Evolutionary conservation across 2,329 filamentous ascomycete species (phyloP), one percentile per base, ranked within the genome.

Genomic region (Talaromyces funiculosus): DNA sequence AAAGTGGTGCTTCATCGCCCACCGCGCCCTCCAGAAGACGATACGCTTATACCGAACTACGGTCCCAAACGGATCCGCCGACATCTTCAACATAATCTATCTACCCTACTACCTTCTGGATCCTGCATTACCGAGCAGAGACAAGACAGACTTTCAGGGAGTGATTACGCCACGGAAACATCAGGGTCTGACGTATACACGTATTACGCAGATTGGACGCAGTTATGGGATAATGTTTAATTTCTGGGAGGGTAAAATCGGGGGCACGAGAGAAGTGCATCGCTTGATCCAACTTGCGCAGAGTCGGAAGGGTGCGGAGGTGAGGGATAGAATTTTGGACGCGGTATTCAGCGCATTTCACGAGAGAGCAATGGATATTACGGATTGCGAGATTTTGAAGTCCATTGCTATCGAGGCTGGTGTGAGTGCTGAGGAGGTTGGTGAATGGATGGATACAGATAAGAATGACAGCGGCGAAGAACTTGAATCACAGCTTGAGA

Each of bases 1-100:
- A 33, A 18, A 61, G 59, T 61, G 59, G 59, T 61, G 59, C 24
- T 61, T 61, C 43, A 35, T 61, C 20, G 53, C 43, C 5, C 59
- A 61, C 16, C 59, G 59, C 14, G 26, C 22, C 12, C 37, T 61
- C 7, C 7, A 57, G 16, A 57, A 37, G 38, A 38, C 59, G 26
- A 37, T 61, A 3, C 53, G 16, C 16, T 26, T 61, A 14, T 57
- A 61, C 33, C 37, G 29, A 37, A 49, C n/a, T n/a, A 61, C 59
- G 16, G 29, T 61, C 29, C 53, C 53, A 20, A 53, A 61, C 38
- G 59, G 59, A 33, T 61, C 53, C n/a, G 37, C 35, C 26, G 59
- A 61, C 20, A n/a, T 29, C 4, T 61, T 61, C 45, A 57, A 57
- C 37, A 37, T 61, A 24, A 51, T 14, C n/a, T 61, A 61, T 42